phyloP scores from a whole-genome alignment of 257 asterid species.

The Nemophila menziesii region DNA sequence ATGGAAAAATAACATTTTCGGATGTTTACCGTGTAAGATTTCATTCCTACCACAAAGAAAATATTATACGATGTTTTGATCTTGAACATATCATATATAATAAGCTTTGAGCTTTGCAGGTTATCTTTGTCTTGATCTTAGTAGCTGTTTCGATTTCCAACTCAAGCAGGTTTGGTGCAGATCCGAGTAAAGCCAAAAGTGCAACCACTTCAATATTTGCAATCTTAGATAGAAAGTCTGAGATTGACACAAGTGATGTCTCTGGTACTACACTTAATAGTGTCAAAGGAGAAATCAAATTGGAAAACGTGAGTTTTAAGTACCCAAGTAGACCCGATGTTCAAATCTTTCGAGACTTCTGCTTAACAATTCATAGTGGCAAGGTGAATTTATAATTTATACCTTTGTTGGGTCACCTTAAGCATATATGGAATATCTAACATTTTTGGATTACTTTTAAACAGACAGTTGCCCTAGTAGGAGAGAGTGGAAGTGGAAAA shows the following conservation, averaged over 20 bases:
- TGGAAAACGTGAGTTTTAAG: slow-evolving; percentile 38
- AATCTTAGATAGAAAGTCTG: slow-evolving; percentile 44
- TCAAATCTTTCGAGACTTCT: slow-evolving; percentile 37
- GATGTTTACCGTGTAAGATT: slow-evolving; percentile 38
- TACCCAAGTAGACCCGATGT: slow-evolving; percentile 50
- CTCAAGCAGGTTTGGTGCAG: slow-evolving; percentile 49
- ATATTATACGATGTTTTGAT: background rate
- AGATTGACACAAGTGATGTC: slow-evolving; percentile 45
- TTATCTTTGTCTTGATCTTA: slow-evolving; percentile 45
- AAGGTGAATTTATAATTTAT: slow-evolving; percentile 21
- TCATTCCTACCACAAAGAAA: background rate
- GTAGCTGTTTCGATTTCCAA: slow-evolving; percentile 44
- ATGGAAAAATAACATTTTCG: slow-evolving; percentile 25
- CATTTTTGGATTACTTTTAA: background rate
- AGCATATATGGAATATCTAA: background rate
- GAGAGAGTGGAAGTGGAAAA: slow-evolving; percentile 80
- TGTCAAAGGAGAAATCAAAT: slow-evolving; percentile 43
- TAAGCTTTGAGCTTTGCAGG: slow-evolving; percentile 17
- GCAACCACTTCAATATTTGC: slow-evolving; percentile 45
- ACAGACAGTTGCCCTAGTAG: slow-evolving; percentile 64
- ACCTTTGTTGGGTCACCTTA: background rate
- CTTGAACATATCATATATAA: background rate
- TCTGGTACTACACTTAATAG: slow-evolving; percentile 31
- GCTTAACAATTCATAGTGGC: slow-evolving; percentile 40
- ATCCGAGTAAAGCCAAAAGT: slow-evolving; percentile 43